Evolutionary conservation across 2,329 filamentous ascomycete genomes (phyloP), one percentile per base, ranked within the genome.

Genomic region (Phaeoacremonium minimum): DNA sequence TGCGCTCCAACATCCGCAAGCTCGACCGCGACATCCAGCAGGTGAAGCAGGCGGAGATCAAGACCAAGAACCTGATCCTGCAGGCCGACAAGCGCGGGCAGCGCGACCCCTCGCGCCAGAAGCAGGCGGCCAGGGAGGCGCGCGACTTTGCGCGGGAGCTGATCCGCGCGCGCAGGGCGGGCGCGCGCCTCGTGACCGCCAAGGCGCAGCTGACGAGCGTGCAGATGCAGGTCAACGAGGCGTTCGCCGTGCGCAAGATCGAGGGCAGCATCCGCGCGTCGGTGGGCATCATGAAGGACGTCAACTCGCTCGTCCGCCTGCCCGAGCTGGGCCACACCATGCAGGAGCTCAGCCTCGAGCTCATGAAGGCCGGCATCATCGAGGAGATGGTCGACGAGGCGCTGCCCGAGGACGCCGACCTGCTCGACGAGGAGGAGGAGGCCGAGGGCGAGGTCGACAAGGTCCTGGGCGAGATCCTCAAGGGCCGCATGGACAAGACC

Each of bases 211-310:
- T 98, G 32, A 82, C 83, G 57, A 91, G 85, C 48, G 91, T 98
- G 30, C 84, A 91, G 63, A 95, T 97, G 89, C 93, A 97, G 65
- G 91, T 98, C 55, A 88, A 90, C 55, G 91, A 97, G 67, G 90
- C 93, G 2, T 97, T 97, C 61, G 87, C 88, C 2, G 83, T 97
- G 51, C 83, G 88, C 49, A 95, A 95, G 72, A 97, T 98, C 46
- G 90, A 97, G 64, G 91, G 90, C 31, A 89, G 84, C 53, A 89
- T 98, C 55, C 77, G 80, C 48, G 83, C 85, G 29, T 87, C 83
- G 50, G 90, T 91, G 7, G 85, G 87, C 30, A 90, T 98, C 49
- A 97, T 98, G 93, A 91, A 90, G 64, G 89, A 97, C 58, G 88
- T 98, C 41, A 97, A 97, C 61, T 77, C 74, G 13, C 71, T 97